Conservation (phyloP, 2,329 filamentous ascomycete species). For the Cordyceps cateniannulata region DNA sequence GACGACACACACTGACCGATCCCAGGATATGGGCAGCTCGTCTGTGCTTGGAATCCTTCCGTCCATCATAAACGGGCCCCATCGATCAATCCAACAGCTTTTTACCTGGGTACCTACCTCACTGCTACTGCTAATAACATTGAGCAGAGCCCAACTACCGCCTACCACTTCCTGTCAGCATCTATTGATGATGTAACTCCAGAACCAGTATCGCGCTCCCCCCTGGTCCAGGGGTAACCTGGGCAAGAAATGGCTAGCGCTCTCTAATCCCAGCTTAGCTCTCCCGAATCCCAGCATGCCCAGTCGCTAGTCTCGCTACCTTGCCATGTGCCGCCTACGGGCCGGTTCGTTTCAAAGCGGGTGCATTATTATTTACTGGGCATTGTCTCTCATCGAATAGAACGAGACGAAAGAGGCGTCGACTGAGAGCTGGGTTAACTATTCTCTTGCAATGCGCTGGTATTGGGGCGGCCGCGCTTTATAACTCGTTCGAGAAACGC, state of each 20-base stretch:
- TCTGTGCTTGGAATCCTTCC: too few species aligned
- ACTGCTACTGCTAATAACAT: too few species aligned
- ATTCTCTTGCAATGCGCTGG: neutral
- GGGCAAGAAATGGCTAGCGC: neutral
- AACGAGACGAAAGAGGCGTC: constrained; percentile 1
- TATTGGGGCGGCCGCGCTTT: neutral
- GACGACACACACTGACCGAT: neutral
- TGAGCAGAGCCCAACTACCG: neutral
- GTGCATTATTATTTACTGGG: neutral
- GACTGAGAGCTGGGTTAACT: neutral
- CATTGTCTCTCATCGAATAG: neutral
- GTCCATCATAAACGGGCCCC: too few species aligned
- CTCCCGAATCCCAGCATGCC: neutral
- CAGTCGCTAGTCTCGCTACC: constrained; percentile 7
- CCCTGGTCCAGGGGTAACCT: constrained; percentile 5
- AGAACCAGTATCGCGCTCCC: neutral
- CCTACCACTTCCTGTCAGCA: neutral
- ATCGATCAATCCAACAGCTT: neutral
- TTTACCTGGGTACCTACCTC: too few species aligned
- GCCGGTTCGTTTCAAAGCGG: constrained; percentile 9
- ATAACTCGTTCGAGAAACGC: neutral
- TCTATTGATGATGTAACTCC: neutral
- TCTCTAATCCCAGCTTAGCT: neutral
- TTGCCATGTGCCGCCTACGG: constrained; percentile 7
- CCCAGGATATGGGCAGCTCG: too few species aligned